phyloP scores from a whole-genome alignment of 2,329 filamentous ascomycete species.

The Byssochlamys sp. region DNA sequence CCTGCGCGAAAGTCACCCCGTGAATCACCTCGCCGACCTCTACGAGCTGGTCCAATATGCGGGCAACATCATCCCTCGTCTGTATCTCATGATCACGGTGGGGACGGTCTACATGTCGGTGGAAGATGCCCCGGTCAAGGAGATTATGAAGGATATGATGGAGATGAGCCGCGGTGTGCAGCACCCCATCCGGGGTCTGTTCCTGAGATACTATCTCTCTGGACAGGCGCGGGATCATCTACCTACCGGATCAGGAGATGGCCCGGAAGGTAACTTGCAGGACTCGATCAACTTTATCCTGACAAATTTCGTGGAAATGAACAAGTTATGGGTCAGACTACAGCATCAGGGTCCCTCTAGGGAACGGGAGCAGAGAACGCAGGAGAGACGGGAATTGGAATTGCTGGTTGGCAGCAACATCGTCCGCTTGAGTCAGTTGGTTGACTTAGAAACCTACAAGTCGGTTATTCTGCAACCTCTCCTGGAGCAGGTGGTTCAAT shows the following conservation, averaged over 20 bases:
- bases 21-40: conserved; percentile 93
- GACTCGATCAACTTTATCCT: conserved; percentile 97
- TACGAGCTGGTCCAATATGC: conserved; percentile 98
- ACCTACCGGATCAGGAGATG: conserved; percentile 71
- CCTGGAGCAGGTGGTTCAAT: conserved; percentile 94
- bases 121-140: conserved; percentile 94
- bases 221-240: conserved; percentile 87
- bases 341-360: conserved; percentile 96
- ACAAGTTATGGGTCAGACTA: conserved; percentile 95
- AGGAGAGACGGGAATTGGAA: conserved; percentile 90
- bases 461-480: conserved; percentile 77
- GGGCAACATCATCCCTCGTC: conserved; percentile 87
- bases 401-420: conserved; percentile 93
- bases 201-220: conserved; percentile 89
- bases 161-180: conserved; percentile 98
- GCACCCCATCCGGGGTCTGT: conserved; percentile 88
- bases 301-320: conserved; percentile 99
- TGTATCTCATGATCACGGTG: conserved; percentile 98
- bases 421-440: conserved; percentile 85
- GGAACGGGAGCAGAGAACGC: conserved; percentile 84
- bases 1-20: conserved; percentile 90
- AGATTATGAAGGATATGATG: conserved; percentile 99
- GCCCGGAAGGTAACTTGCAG: conserved; percentile 87
- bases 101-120: conserved; percentile 99
- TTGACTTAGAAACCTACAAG: conserved; percentile 91